Base-by-base conservation (phyloP, 2,329 filamentous ascomycete species). In the Teratosphaeria zuluensis region DNA sequence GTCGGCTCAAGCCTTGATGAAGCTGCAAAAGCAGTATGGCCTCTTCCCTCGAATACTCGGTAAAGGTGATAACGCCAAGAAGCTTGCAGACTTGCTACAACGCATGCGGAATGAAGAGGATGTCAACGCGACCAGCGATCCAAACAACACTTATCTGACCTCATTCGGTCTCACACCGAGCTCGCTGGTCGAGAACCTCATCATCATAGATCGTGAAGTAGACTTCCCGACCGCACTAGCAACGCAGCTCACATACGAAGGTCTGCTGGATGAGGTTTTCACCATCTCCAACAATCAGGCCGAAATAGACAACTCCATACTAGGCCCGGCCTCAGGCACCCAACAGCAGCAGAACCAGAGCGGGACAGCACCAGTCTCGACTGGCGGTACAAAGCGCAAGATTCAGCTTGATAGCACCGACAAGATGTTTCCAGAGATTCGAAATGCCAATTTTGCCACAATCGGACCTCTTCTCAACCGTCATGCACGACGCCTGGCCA, bases 221-320 rank as follows among this genome's bases (percentile, higher is more conserved):
- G 94, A 99, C 72, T 91, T 94, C 68, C 90, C 92, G 16, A 96
- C 94, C 0, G 87, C 89, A 0, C 80, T 99, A 16, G 85, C 99
- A 57, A 97, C 92, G 0, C 94, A 99, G 72, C 78, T 99, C 62
- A 99, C 94, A 1, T 99, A 99, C 69, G 92, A 99, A 75, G 94
- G 94, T 3, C 79, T 99, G 30, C 87, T 99, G 57, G 95, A 99
- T 69, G 94, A 99, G 72, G 82, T 94, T 16, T 95, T 95, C 70
- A 87, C 88, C 33, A 95, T 99, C 61, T 84, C 89, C 64, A 88
- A 96, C 69, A 97, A 95, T 69, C 91, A 95, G 71, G 87, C 90
- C 42, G 94, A 97, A 70, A 85, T 97, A 24, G 92, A 97, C 70
- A 90, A 90, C 1, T 91, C 91, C 1, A 84, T 97, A 60, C 85